Base-by-base conservation (phyloP, 2,329 filamentous ascomycete species). In the Microsporum ferrugineum region DNA sequence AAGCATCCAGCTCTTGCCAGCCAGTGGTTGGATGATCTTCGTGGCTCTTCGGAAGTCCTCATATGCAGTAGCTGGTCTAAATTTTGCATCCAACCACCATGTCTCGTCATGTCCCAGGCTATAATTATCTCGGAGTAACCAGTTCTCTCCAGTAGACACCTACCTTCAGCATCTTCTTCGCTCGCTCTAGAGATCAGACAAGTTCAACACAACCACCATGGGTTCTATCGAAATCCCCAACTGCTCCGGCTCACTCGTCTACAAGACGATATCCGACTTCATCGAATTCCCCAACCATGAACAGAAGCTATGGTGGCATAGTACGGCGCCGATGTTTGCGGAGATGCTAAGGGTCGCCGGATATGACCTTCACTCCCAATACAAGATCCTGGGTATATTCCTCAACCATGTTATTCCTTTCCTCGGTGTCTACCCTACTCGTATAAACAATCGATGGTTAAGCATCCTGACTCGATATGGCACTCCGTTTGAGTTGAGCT, bases 241-340 rank as follows among this genome's bases (percentile, higher is more conserved):
- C 27, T 53, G 49, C 49, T 53, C 49, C 49, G 49, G 49, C 49
- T 33, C 49, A 6, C 6, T 53, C 49, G 49, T 53, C 31, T 53
- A 53, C 43, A 57, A 57, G 53, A 29, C 39, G 12, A 33, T 58
- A n/a, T 43, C 60, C 33, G 55, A 58, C n/a, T 45, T 33, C 47
- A 17, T 61, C 14, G 43, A n/a, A 14, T 63, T 64, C 33, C 31
- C 45, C n/a, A 60, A 63, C 41, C 47, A 63, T 2, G 59, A 63
- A 36, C 60, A 68, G 38, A 33, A 56, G 33, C 39, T 59, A 7
- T 68, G 66, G 67, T 69, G 67, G 66, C 51, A 66, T 23, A 66
- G 63, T n/a, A 64, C 60, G 10, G 66, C 57, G 1, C 61, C 65
- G 3, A 64, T 68, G 62, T 57, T 67, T 8, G 61, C 61, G 5